These are phyloP conservation scores for Cladosporium sp. DNA, from an alignment of 2,329 filamentous ascomycete species.

Conservation along the genomic window DNA sequence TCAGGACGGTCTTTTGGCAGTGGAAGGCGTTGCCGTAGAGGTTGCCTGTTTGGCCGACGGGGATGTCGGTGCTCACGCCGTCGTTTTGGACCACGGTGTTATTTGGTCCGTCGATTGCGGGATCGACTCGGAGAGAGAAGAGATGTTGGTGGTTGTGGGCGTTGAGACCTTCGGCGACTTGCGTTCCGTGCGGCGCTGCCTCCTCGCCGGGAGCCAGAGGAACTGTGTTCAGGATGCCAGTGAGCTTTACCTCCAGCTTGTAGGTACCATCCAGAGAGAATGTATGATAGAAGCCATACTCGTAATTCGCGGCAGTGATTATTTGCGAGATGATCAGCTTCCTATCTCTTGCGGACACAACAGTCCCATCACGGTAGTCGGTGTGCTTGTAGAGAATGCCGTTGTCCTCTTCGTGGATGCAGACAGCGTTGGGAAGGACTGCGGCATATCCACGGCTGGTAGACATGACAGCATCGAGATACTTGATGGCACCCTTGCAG, in stretches of 20 bases:
- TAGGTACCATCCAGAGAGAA: conserved; percentile 62
- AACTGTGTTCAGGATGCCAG: conserved; percentile 62
- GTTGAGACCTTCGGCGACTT: conserved; percentile 60
- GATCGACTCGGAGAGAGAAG: conserved; percentile 62
- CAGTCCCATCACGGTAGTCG: conserved; percentile 61
- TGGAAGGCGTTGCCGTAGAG: conserved; percentile 60
- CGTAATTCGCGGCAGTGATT: conserved; percentile 67
- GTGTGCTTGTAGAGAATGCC: conserved; percentile 69
- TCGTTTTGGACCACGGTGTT: conserved; percentile 55
- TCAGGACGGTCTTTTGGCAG: conserved; percentile 38
- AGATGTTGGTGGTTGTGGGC: conserved; percentile 70
- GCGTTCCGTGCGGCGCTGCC: conserved; percentile 46
- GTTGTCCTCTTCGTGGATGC: conserved; percentile 65
- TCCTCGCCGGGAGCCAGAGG: conserved; percentile 46
- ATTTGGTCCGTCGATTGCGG: conserved; percentile 54
- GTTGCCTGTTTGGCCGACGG: conserved; percentile 36
- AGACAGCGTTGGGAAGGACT: conserved; percentile 57
- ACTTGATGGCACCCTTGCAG: conserved; percentile 53
- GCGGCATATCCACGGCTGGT: conserved; percentile 52
- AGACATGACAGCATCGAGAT: conserved; percentile 56
- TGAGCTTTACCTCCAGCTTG: conserved; percentile 59
- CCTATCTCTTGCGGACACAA: conserved; percentile 58
- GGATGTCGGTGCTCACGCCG: conserved; percentile 40
- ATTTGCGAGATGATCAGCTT: conserved; percentile 65
- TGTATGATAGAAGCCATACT: conserved; percentile 63